Evolutionary conservation across 2,329 filamentous ascomycete genomes (phyloP).

Genomic region (Pseudogymnoascus sp.): DNA sequence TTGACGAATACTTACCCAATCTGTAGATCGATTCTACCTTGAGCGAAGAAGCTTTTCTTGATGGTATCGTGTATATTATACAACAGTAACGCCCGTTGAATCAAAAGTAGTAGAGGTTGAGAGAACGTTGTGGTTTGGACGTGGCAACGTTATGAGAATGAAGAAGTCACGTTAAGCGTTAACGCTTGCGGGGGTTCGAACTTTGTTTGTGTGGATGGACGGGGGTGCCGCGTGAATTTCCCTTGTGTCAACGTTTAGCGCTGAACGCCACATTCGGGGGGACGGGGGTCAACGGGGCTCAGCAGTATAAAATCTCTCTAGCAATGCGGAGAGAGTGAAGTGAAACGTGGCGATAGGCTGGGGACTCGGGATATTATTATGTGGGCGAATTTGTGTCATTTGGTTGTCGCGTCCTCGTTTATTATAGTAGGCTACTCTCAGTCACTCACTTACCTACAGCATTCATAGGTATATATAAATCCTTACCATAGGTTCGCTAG

Average conservation of each 20-base stretch:
- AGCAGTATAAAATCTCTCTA: background rate
- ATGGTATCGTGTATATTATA: background rate
- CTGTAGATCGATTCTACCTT: background rate
- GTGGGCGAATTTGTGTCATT: background rate
- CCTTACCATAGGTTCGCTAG: background rate
- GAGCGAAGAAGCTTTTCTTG: slow-evolving; percentile 5
- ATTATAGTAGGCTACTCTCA: background rate
- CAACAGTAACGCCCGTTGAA: background rate
- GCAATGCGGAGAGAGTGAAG: background rate
- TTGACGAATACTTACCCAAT: background rate
- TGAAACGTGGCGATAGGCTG: background rate
- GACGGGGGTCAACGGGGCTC: background rate
- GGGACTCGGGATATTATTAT: background rate
- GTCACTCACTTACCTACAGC: background rate
- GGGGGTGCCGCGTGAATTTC: background rate
- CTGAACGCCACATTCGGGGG: background rate
- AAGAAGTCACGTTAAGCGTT: background rate
- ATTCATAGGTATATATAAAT: background rate
- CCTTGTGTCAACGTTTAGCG: background rate
- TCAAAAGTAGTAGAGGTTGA: background rate
- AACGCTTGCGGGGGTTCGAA: background rate
- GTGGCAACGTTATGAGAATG: slow-evolving; percentile 1
- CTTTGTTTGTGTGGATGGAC: background rate
- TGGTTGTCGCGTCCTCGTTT: background rate
- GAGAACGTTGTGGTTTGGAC: background rate